Conservation (phyloP, 805 yeast genomes). For the Cephaloascus albidus region DNA sequence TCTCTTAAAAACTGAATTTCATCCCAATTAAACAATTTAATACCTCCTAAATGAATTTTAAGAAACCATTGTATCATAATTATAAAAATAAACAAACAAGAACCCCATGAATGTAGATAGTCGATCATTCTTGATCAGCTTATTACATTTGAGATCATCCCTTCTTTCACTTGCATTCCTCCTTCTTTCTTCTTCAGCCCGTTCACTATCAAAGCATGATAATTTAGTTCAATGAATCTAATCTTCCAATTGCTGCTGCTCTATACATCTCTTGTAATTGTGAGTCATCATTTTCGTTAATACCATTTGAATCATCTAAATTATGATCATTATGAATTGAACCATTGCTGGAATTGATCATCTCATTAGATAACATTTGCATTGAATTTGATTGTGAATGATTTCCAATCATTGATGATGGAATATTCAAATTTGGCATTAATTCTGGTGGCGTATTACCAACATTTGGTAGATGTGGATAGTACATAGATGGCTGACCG, state of each 20-base stretch:
- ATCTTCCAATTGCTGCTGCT: constrained; percentile 13
- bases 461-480: constrained; percentile 3
- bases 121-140: no score
- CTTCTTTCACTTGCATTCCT: no score
- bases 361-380: not conserved
- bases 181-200: no score
- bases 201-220: no score
- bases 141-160: no score
- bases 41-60: not conserved
- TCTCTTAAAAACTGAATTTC: not conserved
- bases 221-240: constrained; percentile 8
- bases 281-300: constrained; percentile 2
- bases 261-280: constrained; percentile 14
- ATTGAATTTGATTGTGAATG: not conserved
- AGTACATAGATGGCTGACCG: constrained; percentile 3
- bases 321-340: constrained; percentile 6
- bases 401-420: not conserved
- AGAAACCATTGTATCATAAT: not conserved
- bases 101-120: no score
- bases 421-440: constrained; percentile 4
- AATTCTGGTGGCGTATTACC: constrained; percentile 4
- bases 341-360: not conserved
- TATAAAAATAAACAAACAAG: not conserved
- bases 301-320: constrained; percentile 12
- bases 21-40: not conserved